phyloP scores from a whole-genome alignment of 148 eudicot species.

The Agrostemma githago region DNA sequence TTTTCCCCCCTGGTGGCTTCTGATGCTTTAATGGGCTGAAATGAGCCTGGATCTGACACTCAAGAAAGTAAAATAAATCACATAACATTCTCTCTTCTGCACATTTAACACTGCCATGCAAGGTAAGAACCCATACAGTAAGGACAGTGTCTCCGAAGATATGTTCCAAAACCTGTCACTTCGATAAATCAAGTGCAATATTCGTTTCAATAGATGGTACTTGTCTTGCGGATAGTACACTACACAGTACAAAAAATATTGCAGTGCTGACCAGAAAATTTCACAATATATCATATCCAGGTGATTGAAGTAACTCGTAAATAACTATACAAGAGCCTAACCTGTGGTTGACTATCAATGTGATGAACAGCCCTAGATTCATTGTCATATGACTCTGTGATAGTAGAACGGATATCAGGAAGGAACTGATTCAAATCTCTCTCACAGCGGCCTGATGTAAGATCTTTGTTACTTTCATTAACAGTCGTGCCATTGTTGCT shows the following conservation, averaged over 20 bases:
- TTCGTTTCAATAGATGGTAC: not conserved
- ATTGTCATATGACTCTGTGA: conserved; percentile 5
- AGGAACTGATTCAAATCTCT: conserved; percentile 27
- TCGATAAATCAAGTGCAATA: not conserved
- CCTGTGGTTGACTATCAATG: conserved; percentile 25
- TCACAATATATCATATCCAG: not conserved
- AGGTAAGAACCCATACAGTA: not conserved
- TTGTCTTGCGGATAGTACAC: not conserved
- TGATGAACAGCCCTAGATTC: conserved; percentile 16
- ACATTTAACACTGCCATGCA: not conserved
- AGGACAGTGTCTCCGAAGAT: not conserved
- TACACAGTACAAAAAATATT: not conserved
- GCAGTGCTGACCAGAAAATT: not conserved
- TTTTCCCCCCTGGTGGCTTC: conserved; percentile 38
- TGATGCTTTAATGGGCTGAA: conserved; percentile 38
- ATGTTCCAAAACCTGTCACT: not conserved
- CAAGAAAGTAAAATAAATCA: conserved; percentile 12
- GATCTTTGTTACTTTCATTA: conserved; percentile 32
- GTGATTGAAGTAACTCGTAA: not conserved
- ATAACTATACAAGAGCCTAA: conserved; percentile 4
- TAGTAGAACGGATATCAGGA: conserved; percentile 18
- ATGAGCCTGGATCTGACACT: conserved; percentile 37
- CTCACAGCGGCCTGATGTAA: conserved; percentile 29
- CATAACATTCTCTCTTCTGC: not conserved
- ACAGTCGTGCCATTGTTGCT: conserved; percentile 24